Evolutionary conservation across 192 early-diverging fungal genomes (phyloP).

Genomic region (Haplosporangium gracile): DNA sequence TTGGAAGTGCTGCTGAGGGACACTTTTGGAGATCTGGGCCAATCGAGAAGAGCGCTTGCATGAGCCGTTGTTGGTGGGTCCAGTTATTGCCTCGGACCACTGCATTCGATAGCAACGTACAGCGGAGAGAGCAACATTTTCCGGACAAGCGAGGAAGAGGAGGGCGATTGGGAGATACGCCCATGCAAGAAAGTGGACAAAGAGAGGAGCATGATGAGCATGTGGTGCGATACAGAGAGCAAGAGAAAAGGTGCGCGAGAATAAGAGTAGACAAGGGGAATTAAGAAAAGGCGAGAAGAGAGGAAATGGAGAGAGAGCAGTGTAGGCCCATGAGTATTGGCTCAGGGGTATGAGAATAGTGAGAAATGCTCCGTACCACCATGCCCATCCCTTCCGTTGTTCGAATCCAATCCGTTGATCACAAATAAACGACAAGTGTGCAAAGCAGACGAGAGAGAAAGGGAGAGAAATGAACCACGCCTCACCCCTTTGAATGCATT

Average conservation of each 20-base stretch:
- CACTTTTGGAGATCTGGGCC: slow-evolving; percentile 39
- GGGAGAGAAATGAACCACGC: neutral
- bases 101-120: neutral
- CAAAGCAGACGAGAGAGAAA: neutral
- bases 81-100: slow-evolving; percentile 29
- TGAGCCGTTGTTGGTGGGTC: slow-evolving; percentile 52
- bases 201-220: slow-evolving; percentile 7
- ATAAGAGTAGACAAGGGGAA: neutral
- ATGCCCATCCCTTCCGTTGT: neutral
- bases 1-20: slow-evolving; percentile 20
- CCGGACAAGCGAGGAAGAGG: neutral
- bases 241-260: neutral
- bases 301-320: neutral
- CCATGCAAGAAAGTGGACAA: neutral
- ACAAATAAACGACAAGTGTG: neutral
- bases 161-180: neutral
- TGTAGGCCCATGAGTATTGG: neutral
- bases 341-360: neutral
- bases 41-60: slow-evolving; percentile 46
- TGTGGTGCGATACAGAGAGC: neutral
- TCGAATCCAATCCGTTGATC: neutral
- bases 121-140: neutral
- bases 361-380: slow-evolving; percentile 1
- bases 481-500: neutral
- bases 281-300: neutral